Conservation (phyloP, 1,284 basidiomycete genomes). For the Inonotus obliquus region DNA sequence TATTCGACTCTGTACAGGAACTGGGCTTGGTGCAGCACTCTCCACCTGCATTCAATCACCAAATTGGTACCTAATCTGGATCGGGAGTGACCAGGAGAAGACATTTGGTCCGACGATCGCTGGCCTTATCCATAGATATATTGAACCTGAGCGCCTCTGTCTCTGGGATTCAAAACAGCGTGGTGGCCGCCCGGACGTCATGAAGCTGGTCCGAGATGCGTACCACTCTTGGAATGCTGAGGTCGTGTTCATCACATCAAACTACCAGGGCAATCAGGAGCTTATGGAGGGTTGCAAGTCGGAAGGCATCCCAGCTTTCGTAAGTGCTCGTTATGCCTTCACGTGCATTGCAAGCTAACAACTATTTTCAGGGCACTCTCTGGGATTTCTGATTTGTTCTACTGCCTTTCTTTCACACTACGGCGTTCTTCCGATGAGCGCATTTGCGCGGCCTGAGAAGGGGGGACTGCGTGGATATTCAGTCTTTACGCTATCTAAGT, state of each 20-base stretch:
- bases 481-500: not conserved
- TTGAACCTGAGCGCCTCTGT: slow-evolving; percentile 50
- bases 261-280: slow-evolving; percentile 56
- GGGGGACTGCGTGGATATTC: not conserved
- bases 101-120: slow-evolving; percentile 41
- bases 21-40: slow-evolving; percentile 40
- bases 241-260: slow-evolving; percentile 64
- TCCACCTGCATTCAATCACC: slow-evolving; percentile 50
- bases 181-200: slow-evolving; percentile 40
- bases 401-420: not conserved
- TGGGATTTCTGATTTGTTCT: slow-evolving; percentile 37
- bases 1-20: slow-evolving; percentile 42
- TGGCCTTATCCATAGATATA: slow-evolving; percentile 45
- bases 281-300: slow-evolving; percentile 66
- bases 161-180: slow-evolving; percentile 61
- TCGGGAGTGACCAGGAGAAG: slow-evolving; percentile 41
- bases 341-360: not conserved
- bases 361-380: slow-evolving; percentile 33
- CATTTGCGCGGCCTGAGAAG: not conserved
- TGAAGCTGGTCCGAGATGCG: slow-evolving; percentile 37
- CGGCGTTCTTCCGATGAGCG: not conserved
- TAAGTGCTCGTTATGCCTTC: slow-evolving; percentile 24
- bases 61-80: slow-evolving; percentile 64
- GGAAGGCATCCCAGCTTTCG: slow-evolving; percentile 59
- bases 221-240: slow-evolving; percentile 42